Percentiles rank a stretch among this genome's conserved stretches.
phyloP scores from a whole-genome alignment of 208 protist species.

The Crithidia fasciculata region DNA sequence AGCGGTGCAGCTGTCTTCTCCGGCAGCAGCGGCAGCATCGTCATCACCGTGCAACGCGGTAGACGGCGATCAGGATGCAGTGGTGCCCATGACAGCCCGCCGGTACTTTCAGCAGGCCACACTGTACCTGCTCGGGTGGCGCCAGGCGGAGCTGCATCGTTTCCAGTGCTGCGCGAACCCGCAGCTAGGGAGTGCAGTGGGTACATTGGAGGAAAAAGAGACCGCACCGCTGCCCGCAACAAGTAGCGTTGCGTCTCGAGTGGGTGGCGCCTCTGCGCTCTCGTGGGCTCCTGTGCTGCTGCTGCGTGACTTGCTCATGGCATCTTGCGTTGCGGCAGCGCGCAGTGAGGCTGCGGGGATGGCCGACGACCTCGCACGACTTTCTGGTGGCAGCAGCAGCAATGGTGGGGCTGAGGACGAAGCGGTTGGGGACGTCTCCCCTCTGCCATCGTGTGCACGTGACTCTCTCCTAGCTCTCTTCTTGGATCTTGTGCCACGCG shows the following conservation, averaged over 20 bases:
- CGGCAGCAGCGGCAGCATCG: background rate
- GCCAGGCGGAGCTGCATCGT: slow-evolving; percentile 18
- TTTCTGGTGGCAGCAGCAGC: background rate
- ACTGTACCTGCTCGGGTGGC: slow-evolving; percentile 24
- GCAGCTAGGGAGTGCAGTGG: too few species aligned
- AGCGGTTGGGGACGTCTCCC: background rate
- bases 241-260: too few species aligned
- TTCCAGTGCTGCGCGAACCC: background rate
- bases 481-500: background rate
- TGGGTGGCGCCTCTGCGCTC: too few species aligned
- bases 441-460: too few species aligned
- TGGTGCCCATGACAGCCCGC: background rate
- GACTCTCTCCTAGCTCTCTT: slow-evolving; percentile 8
- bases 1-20: slow-evolving; percentile 1
- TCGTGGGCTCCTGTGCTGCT: slow-evolving; percentile 40
- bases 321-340: background rate
- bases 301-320: slow-evolving; percentile 28
- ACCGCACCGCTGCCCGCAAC: too few species aligned
- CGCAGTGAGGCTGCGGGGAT: background rate
- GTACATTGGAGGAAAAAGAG: too few species aligned
- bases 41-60: too few species aligned
- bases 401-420: background rate
- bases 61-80: too few species aligned
- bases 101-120: slow-evolving; percentile 16
- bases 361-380: background rate